phyloP scores from a whole-genome alignment of 768 basidiomycete species.

The Pleurotus tuber-regium region DNA sequence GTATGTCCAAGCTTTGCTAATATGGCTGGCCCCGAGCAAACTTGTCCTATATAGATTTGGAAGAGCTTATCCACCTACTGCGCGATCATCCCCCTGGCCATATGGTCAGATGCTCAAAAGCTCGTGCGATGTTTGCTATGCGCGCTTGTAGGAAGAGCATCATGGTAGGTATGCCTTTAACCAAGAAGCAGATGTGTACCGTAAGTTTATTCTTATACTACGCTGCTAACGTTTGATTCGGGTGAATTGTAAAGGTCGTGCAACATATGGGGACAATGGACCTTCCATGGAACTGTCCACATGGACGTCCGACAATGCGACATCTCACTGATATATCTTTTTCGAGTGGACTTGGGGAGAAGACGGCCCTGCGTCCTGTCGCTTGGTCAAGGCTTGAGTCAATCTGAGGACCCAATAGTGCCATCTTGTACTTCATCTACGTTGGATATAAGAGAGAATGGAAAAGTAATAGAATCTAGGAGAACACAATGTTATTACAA shows the following conservation, averaged over 20 bases:
- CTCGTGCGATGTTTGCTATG: slow-evolving; percentile 94
- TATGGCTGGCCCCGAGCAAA: slow-evolving; percentile 8
- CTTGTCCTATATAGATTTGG: slow-evolving; percentile 60
- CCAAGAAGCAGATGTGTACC: slow-evolving; percentile 69
- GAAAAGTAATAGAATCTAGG: too few relatives aligned
- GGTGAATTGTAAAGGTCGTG: slow-evolving; percentile 63
- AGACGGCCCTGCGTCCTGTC: slow-evolving; percentile 14
- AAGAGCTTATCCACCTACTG: slow-evolving; percentile 88
- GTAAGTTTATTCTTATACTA: slow-evolving; percentile 34
- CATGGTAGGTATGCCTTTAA: slow-evolving; percentile 91
- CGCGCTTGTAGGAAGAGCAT: slow-evolving; percentile 94
- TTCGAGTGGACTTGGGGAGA: slow-evolving; percentile 10
- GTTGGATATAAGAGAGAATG: too few relatives aligned
- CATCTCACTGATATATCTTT: slow-evolving; percentile 56
- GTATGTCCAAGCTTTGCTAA: slow-evolving; percentile 33
- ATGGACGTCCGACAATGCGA: slow-evolving; percentile 82
- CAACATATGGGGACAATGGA: slow-evolving; percentile 83
- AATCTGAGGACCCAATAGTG: neutral
- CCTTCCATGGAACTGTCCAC: slow-evolving; percentile 89
- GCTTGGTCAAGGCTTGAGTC: slow-evolving; percentile 33
- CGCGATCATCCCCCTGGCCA: slow-evolving; percentile 73
- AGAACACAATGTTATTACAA: too few relatives aligned
- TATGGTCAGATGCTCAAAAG: slow-evolving; percentile 92
- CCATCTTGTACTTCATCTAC: slow-evolving; percentile 15
- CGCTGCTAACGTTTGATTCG: too few relatives aligned